These are phyloP conservation scores for Tympanopsis confertula DNA, from an alignment of 2,329 filamentous ascomycete genomes.

Conservation along the genomic window DNA sequence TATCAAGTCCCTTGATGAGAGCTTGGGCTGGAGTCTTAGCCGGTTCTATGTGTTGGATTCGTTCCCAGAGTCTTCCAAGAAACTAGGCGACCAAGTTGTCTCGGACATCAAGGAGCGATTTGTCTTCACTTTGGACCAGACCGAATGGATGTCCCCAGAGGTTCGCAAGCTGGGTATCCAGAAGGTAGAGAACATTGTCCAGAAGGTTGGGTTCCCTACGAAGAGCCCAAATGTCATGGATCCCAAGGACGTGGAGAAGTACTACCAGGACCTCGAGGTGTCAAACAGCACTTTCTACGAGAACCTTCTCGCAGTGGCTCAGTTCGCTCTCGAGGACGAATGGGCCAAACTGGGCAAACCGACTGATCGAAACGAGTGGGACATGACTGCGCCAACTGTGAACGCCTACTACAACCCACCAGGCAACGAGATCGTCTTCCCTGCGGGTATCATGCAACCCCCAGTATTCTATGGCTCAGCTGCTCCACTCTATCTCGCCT, in stretches of 20 bases:
- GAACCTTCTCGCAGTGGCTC: conserved; percentile 40
- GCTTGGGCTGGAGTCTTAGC: conserved; percentile 56
- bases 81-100: conserved; percentile 59
- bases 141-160: conserved; percentile 53
- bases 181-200: conserved; percentile 55
- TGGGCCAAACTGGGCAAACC: conserved; percentile 51
- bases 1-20: conserved; percentile 40
- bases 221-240: conserved; percentile 50
- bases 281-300: conserved; percentile 39
- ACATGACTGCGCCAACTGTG: conserved; percentile 46
- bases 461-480: conserved; percentile 49
- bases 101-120: conserved; percentile 59
- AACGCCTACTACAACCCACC: conserved; percentile 57
- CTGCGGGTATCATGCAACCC: conserved; percentile 58
- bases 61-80: conserved; percentile 55
- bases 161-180: conserved; percentile 47
- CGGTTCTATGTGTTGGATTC: conserved; percentile 60
- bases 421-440: conserved; percentile 59
- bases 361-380: conserved; percentile 47
- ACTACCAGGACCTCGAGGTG: conserved; percentile 42
- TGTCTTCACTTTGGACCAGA: conserved; percentile 25
- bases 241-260: conserved; percentile 38
- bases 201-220: conserved; percentile 59
- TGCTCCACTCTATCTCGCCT: conserved; percentile 52
- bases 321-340: conserved; percentile 30